Evolutionary conservation across 176 grass and related monocot species (phyloP), one percentile per base, ranked within the genome.

Genomic region (Zizania latifolia): DNA sequence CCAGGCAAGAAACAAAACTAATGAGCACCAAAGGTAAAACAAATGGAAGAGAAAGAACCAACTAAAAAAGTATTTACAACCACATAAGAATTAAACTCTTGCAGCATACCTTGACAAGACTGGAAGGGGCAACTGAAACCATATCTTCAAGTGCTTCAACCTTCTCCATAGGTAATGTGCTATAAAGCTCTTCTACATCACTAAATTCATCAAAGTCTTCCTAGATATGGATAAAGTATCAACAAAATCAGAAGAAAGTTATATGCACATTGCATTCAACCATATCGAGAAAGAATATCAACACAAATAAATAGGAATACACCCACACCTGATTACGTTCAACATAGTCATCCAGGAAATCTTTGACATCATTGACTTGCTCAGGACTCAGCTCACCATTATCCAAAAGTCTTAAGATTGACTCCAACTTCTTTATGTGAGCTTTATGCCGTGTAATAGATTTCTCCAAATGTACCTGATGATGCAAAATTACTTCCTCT

Each of bases 101-200:
- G 89, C 86, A 41, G 34, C 62, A 54, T 71, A 99, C 96, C 85
- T 99, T 99, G 58, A 85, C 83, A 84, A 99, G 89, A 80, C 51
- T 84, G 33, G 89, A 92, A 78, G 96, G 80, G 86, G 84, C 96
- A 90, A 99, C 84, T 77, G 96, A 95, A 83, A 99, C 91, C 89
- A 94, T 88, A 70, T 99, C 96, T 92, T 99, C 96, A 53, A 99
- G 86, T 76, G 96, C 92, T 95, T 99, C 96, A 68, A 99, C 96
- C 77, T 94, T 99, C 62, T 99, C 96, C 77, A 83, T 68, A 74
- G 96, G 96, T 75, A 99, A 83, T 74, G 92, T 80, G 58, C 71
- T 88, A 78, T 99, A 99, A 6, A 94, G 80, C 15, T 94, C 96
- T 70, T 99, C 92, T 78, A 94, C 92, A 62, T 95, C 96, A 80